Percentiles rank a stretch among this genome's conserved stretches.
Evolutionary conservation across 768 basidiomycete genomes (phyloP).

Genomic region (Trametes meyenii): DNA sequence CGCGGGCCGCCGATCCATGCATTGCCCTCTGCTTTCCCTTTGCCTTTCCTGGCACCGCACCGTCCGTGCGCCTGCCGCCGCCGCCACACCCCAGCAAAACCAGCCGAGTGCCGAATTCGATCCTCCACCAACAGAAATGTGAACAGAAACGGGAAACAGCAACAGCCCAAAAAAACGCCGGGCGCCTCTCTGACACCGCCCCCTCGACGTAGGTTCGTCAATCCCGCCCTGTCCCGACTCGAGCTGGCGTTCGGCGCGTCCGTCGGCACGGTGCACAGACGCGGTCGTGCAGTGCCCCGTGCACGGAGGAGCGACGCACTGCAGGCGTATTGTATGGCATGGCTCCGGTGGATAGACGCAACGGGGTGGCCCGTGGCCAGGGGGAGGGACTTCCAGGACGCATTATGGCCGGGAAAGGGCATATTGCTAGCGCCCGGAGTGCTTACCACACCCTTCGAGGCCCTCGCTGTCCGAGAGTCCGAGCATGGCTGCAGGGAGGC

Average conservation of each 20-base stretch:
- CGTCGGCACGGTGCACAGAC: not conserved
- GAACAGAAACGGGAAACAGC: too few species aligned
- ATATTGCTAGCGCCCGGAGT: slow-evolving; percentile 20
- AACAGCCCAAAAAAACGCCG: too few species aligned
- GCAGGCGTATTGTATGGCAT: not conserved
- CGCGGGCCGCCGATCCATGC: slow-evolving; percentile 14
- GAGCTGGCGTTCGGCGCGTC: not conserved
- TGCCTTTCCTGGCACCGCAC: not conserved
- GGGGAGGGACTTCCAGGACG: not conserved
- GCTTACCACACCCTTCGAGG: slow-evolving; percentile 19
- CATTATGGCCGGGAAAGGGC: slow-evolving; percentile 19
- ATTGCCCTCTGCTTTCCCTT: not conserved
- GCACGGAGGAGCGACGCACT: slow-evolving; percentile 1
- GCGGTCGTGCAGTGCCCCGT: slow-evolving; percentile 7
- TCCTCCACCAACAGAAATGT: too few species aligned
- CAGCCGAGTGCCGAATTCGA: too few species aligned
- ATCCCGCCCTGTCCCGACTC: not conserved
- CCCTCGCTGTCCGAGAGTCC: slow-evolving; percentile 11
- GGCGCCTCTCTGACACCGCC: too few species aligned
- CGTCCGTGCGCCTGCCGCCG: not conserved
- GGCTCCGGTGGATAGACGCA: not conserved
- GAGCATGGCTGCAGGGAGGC: too few species aligned
- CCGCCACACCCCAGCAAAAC: not conserved
- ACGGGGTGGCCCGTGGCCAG: not conserved
- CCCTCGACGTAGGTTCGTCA: not conserved